Evolutionary conservation across 306 rosid genomes (phyloP), one percentile per base, ranked within the genome.

Genomic region (Cyamopsis tetragonoloba): DNA sequence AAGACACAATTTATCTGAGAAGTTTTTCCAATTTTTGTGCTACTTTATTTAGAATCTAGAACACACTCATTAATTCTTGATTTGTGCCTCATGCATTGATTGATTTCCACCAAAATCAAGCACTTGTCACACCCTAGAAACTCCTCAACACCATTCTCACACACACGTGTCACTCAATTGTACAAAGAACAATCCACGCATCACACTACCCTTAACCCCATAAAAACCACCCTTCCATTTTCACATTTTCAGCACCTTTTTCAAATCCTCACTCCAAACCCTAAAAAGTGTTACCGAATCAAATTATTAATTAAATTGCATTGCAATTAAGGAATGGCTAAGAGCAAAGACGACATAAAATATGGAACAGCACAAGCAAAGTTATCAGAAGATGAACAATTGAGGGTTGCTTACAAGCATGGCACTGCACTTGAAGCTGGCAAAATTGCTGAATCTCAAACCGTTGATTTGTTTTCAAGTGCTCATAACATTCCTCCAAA

Each of bases 361-460:
- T 76, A 76, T 63, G 89, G 32, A 49, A 80, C 88, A 26, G 7
- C 87, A 44, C 95, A 87, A n/a, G 86, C 88, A 9, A 82, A 72
- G 62, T 28, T 77, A 37, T 38, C 70, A 4, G 89, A 79, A 14
- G 90, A 91, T 23, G 90, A 88, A 72, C 80, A 74, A 3, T 6
- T 72, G 41, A 85, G 87, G n/a, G 84, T 83, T 9, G 79, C 37
- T 1, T 78, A 85, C 75, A 73, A 68, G 73, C 84, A 82, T 62
- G 90, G 84, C 3, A 80, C 82, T 0, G 95, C 96, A 26, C 83
- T 84, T 31, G 92, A 88, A 82, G 95, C 65, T 12, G 95, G 92
- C 0, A 91, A 74, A 60, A 84, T 88, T 14, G 84, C 86, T 6
- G 87, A 88, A 1, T 84, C 88, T 35, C 77, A 88, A 31, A 71